These are phyloP conservation scores for Hordeum vulgare DNA, from an alignment of 176 grass and related monocot genomes.

Conservation along the genomic window DNA sequence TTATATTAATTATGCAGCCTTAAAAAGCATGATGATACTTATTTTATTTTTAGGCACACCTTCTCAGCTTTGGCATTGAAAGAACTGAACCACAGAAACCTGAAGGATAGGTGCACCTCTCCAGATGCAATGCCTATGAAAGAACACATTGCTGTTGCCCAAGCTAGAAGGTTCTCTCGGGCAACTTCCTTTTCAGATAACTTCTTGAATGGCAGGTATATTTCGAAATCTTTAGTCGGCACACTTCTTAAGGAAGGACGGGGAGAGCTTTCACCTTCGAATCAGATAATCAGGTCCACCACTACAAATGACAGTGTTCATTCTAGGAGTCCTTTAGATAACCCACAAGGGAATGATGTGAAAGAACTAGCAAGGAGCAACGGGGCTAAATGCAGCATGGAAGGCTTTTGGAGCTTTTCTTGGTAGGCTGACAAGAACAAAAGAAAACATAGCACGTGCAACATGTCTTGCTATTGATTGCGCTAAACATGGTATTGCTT, in stretches of 20 bases:
- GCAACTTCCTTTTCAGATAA: slow-evolving; percentile 71
- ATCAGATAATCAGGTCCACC: slow-evolving; percentile 22
- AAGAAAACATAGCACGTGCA: slow-evolving; percentile 89
- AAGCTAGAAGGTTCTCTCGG: slow-evolving; percentile 65
- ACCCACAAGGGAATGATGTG: slow-evolving; percentile 26
- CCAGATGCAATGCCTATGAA: slow-evolving; percentile 87
- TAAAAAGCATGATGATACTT: slow-evolving; percentile 18
- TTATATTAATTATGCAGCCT: slow-evolving; percentile 31
- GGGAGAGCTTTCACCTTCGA: slow-evolving; percentile 31
- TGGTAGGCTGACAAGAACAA: slow-evolving; percentile 71
- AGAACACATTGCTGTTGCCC: slow-evolving; percentile 85
- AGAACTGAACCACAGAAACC: slow-evolving; percentile 49
- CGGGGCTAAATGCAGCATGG: slow-evolving; percentile 57
- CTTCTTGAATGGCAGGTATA: slow-evolving; percentile 46
- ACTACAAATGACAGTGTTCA: slow-evolving; percentile 35
- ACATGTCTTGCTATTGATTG: slow-evolving; percentile 93
- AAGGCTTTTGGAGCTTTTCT: slow-evolving; percentile 79
- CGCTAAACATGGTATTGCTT: slow-evolving; percentile 84
- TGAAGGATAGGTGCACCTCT: slow-evolving; percentile 62
- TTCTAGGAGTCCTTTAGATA: slow-evolving; percentile 38
- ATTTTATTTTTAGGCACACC: slow-evolving; percentile 52
- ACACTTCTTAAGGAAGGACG: slow-evolving; percentile 46
- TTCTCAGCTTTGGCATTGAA: slow-evolving; percentile 40
- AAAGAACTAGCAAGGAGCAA: slow-evolving; percentile 30
- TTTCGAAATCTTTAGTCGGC: slow-evolving; percentile 29